A percentile compares a stretch with the other conserved stretches of the same genome.
Evolutionary conservation across 805 yeast genomes (phyloP).

Genomic region (Nakazawaea ernobii): DNA sequence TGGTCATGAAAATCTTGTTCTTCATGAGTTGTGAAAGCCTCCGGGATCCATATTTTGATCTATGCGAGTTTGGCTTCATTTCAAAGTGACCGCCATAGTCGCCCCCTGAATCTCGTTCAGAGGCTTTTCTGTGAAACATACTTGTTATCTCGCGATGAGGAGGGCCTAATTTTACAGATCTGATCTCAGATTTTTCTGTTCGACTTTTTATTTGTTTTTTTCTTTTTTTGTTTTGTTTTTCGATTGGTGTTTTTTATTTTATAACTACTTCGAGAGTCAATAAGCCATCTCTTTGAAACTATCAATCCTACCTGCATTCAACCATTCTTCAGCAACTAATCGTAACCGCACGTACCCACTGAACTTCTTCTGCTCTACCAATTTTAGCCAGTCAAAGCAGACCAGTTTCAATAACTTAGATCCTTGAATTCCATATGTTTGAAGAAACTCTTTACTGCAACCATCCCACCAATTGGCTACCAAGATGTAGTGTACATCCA

Average conservation of each 20-base stretch:
- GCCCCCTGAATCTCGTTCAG: neutral
- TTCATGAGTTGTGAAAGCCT: neutral
- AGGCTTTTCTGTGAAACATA: neutral
- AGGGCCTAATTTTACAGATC: neutral
- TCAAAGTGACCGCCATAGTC: neutral
- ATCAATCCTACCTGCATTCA: conserved; percentile 37
- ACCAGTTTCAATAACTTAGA: conserved; percentile 48
- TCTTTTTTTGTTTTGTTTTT: neutral
- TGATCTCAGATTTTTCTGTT: neutral
- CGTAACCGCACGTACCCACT: conserved; percentile 78
- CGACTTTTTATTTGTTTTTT: no score
- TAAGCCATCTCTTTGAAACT: conserved; percentile 37
- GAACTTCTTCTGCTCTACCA: conserved; percentile 43
- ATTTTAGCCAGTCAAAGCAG: conserved; percentile 46
- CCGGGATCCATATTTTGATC: neutral
- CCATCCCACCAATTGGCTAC: conserved; percentile 93
- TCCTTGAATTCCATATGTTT: conserved; percentile 66
- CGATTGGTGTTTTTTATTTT: neutral
- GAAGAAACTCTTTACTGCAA: conserved; percentile 49
- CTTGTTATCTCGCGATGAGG: neutral
- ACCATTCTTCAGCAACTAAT: conserved; percentile 80
- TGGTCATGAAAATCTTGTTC: conserved; percentile 1
- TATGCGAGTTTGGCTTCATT: neutral
- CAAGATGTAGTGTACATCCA: conserved; percentile 66
- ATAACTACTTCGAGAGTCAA: conserved; percentile 3